Percentiles rank a stretch among this genome's conserved stretches.
phyloP scores from a whole-genome alignment of 495 filamentous ascomycete species.

The Neurospora cerealis region DNA sequence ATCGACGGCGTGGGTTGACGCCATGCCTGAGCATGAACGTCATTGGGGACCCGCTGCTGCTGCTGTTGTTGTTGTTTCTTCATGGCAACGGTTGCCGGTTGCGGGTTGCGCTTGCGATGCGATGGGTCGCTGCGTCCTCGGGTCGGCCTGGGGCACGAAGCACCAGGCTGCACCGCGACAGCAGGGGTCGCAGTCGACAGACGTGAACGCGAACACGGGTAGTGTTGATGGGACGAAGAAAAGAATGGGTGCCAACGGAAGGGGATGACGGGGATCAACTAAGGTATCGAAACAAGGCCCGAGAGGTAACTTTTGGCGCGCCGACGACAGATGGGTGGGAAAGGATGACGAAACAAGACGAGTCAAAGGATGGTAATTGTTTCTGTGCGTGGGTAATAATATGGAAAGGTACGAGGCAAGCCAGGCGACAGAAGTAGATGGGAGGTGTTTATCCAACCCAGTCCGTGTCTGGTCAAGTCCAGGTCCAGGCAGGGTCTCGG shows the following conservation, averaged over 20 bases:
- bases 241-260: neutral
- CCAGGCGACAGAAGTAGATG: neutral
- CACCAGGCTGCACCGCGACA: slow-evolving; percentile 20
- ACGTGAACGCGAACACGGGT: neutral
- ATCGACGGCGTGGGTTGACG: slow-evolving; percentile 24
- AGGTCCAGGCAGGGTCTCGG: neutral
- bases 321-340: neutral
- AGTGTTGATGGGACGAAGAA: neutral
- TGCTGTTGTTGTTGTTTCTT: slow-evolving; percentile 8
- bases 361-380: neutral
- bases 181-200: slow-evolving; percentile 6
- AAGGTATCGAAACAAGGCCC: neutral
- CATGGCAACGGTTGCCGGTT: slow-evolving; percentile 16
- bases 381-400: neutral
- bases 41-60: slow-evolving; percentile 17
- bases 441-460: neutral
- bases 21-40: slow-evolving; percentile 22
- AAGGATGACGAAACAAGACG: neutral
- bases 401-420: neutral
- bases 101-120: neutral
- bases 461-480: neutral
- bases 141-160: slow-evolving; percentile 18
- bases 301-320: neutral
- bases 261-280: neutral
- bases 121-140: slow-evolving; percentile 8